Conservation (phyloP, 1,284 basidiomycete genomes). For the Ceratorhiza oryzae-sativae region DNA sequence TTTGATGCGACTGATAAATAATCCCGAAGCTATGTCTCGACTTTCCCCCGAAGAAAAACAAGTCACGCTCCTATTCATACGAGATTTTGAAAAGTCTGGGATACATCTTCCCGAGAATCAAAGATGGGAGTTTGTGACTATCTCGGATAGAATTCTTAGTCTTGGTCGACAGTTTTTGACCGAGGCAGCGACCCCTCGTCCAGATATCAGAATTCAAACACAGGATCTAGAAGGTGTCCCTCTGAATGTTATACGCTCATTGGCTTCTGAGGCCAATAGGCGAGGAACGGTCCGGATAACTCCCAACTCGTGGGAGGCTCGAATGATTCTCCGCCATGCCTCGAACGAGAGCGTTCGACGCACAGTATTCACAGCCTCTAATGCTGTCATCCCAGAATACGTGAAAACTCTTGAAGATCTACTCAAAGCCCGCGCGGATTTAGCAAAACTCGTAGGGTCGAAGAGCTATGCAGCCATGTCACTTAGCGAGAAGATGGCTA, state of each 20-base stretch:
- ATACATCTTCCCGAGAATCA: constrained; percentile 85
- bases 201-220: constrained; percentile 46
- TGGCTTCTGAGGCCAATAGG: constrained; percentile 46
- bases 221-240: constrained; percentile 48
- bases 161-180: constrained; percentile 88
- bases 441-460: constrained; percentile 82
- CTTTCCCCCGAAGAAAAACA: constrained; percentile 58
- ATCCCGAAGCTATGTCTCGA: constrained; percentile 46
- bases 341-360: constrained; percentile 81
- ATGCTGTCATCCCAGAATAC: constrained; percentile 72
- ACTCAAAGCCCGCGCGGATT: constrained; percentile 74
- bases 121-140: constrained; percentile 82
- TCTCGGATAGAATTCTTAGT: constrained; percentile 91
- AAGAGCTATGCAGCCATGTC: constrained; percentile 85
- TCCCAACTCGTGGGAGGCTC: constrained; percentile 86
- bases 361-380: constrained; percentile 79
- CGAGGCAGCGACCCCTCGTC: constrained; percentile 65
- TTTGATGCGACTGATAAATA: constrained; percentile 48
- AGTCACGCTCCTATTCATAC: constrained; percentile 92
- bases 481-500: constrained; percentile 93
- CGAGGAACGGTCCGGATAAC: constrained; percentile 67
- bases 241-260: constrained; percentile 27
- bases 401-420: constrained; percentile 78
- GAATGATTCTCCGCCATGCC: constrained; percentile 89
- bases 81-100: constrained; percentile 97